These are phyloP conservation scores for Mycena venus DNA, from an alignment of 768 basidiomycete species.

Conservation along the genomic window DNA sequence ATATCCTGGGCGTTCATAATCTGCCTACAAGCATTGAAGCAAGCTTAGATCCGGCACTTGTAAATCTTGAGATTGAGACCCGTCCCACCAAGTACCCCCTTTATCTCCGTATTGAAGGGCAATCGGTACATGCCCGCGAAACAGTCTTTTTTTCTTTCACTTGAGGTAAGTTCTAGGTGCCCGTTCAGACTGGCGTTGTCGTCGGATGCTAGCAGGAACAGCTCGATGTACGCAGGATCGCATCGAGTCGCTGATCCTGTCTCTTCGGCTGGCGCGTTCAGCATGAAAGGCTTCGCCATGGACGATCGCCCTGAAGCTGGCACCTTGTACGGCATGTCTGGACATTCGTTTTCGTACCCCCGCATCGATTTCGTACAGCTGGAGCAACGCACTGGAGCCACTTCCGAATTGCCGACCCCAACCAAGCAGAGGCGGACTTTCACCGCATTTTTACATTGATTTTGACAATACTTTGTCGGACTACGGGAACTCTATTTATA, in stretches of 20 bases:
- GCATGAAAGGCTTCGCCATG: neutral
- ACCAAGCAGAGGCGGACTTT: neutral
- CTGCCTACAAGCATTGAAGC: neutral
- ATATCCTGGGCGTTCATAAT: neutral
- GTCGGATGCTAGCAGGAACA: constrained; percentile 9
- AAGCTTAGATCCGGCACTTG: constrained; percentile 1
- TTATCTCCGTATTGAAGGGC: neutral
- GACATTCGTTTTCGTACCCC: neutral
- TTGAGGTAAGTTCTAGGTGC: neutral
- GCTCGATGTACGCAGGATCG: constrained; percentile 2
- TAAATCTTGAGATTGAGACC: neutral
- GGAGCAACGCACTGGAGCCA: neutral
- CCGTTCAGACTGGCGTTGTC: neutral
- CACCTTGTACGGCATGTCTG: neutral
- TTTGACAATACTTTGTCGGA: no score
- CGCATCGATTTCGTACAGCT: neutral
- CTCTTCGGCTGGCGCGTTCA: constrained; percentile 11
- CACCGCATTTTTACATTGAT: no score
- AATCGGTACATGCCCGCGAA: neutral
- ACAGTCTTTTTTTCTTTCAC: neutral
- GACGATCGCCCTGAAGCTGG: neutral
- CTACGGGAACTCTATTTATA: neutral
- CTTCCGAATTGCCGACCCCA: neutral
- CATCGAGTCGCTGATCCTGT: constrained; percentile 17
- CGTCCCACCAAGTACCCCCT: neutral